These are phyloP conservation scores for Thermomucor indicae-seudaticae DNA, from an alignment of 371 early-diverging fungal genomes.

Conservation along the genomic window DNA sequence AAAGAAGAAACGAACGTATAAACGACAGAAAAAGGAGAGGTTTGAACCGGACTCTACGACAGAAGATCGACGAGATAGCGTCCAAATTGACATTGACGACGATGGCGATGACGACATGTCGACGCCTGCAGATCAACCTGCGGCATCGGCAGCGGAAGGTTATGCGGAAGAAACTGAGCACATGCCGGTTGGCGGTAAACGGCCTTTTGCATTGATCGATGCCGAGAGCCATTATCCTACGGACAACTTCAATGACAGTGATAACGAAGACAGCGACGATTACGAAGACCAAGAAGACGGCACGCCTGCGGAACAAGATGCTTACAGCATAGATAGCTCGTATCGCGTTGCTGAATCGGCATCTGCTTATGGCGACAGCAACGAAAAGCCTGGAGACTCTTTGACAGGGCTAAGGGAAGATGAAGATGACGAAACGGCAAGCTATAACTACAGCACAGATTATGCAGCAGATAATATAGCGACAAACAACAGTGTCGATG, in stretches of 20 bases:
- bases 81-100: constrained; percentile 14
- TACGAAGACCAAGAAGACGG: neutral
- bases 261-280: constrained; percentile 9
- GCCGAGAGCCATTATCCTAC: constrained; percentile 16
- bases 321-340: too few relatives aligned
- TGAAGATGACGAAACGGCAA: neutral
- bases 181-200: constrained; percentile 22
- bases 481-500: too few relatives aligned
- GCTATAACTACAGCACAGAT: neutral
- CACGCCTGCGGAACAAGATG: neutral
- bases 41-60: neutral
- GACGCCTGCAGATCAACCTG: neutral
- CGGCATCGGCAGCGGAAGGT: constrained; percentile 1
- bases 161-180: constrained; percentile 10
- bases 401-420: too few relatives aligned
- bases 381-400: too few relatives aligned
- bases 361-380: too few relatives aligned
- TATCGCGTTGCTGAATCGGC: too few relatives aligned
- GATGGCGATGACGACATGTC: constrained; percentile 13
- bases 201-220: constrained; percentile 21
- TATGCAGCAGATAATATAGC: too few relatives aligned
- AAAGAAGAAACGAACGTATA: constrained; percentile 4
- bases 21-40: neutral
- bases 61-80: constrained; percentile 7
- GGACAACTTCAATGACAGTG: constrained; percentile 13